phyloP scores from a whole-genome alignment of 2,329 filamentous ascomycete genomes.

The Exophiala aquamarina region DNA sequence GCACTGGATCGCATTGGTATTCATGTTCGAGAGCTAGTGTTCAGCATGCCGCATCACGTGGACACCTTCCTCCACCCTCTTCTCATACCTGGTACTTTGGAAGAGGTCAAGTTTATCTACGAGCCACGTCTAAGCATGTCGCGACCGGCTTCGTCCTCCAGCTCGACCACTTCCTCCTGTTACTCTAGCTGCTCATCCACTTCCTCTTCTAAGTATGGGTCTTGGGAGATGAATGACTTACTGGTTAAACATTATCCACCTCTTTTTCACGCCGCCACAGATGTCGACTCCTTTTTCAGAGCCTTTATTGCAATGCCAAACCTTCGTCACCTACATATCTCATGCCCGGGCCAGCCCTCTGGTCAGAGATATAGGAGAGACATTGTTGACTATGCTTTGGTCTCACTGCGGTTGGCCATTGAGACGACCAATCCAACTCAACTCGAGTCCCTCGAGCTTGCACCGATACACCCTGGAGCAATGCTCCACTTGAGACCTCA shows the following conservation, averaged over 20 bases:
- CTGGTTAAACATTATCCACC: constrained; percentile 85
- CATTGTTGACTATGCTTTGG: constrained; percentile 84
- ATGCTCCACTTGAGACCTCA: constrained; percentile 76
- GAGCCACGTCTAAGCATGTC: constrained; percentile 67
- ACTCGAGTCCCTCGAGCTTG: constrained; percentile 70
- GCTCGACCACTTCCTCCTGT: constrained; percentile 33
- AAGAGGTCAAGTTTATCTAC: constrained; percentile 79
- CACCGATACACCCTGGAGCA: constrained; percentile 71
- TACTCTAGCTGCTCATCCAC: constrained; percentile 17
- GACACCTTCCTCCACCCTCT: constrained; percentile 83
- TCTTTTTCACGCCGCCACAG: constrained; percentile 84
- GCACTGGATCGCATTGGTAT: constrained; percentile 76
- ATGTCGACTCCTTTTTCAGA: constrained; percentile 78
- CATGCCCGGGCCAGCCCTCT: constrained; percentile 70
- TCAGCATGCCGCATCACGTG: constrained; percentile 72
- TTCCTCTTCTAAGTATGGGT: constrained; percentile 73
- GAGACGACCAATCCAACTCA: constrained; percentile 68
- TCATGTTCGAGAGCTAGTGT: constrained; percentile 75
- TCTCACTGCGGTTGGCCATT: constrained; percentile 79
- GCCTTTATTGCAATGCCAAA: constrained; percentile 69
- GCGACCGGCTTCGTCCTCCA: constrained; percentile 55
- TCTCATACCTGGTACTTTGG: constrained; percentile 72
- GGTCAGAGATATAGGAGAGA: constrained; percentile 71
- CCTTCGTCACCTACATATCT: constrained; percentile 72
- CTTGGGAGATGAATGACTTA: constrained; percentile 74